Base-by-base conservation (phyloP, 2,329 filamentous ascomycete genomes). In the Fusarium protoensiforme region DNA sequence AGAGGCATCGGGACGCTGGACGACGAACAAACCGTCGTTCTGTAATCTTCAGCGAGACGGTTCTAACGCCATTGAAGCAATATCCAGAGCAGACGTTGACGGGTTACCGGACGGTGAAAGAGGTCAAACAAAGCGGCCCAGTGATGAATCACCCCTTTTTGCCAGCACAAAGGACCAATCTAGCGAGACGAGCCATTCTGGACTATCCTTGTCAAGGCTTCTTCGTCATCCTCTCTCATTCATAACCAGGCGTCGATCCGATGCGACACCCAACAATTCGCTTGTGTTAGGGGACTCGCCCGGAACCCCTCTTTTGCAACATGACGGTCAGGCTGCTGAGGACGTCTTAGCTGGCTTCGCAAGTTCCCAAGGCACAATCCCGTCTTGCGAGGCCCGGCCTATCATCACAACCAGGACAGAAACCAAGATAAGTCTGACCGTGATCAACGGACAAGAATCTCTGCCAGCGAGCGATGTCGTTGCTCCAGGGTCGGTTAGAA, bases 401-500 rank as follows among this genome's bases (percentile, higher is more conserved):
- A 39, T 39, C 4, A 20, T 41, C n/a, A 41, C 39, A 41, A 41
- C n/a, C 11, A 41, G 39, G 22, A 10, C 10, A 20, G 39, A 20
- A 22, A 22, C 39, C 2, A 10, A 24, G 2, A 46, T 27, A 14
- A 9, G 14, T 46, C 20, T 43, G 3, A 8, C 7, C 0, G 14
- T 22, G 4, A 6, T 14, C 0, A 8, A 4, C 1, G 20, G 6
- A 2, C 7, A 22, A 7, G 22, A 22, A 20, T 5, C 4, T 16
- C 0, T 16, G 14, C 13, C 9, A 5, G 20, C 20, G 16, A 4
- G 4, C 4, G 4, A 16, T 1, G 9, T 46, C 24, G 24, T 16
- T 22, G 14, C 14, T 8, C 3, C 7, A 5, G 14, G 20, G 8
- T 8, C 41, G 7, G 22, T 46, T 9, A 46, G 7, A 7, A 9